Evolutionary conservation across 1,284 basidiomycete genomes (phyloP).

Genomic region (Cutaneotrichosporon arboriforme): DNA sequence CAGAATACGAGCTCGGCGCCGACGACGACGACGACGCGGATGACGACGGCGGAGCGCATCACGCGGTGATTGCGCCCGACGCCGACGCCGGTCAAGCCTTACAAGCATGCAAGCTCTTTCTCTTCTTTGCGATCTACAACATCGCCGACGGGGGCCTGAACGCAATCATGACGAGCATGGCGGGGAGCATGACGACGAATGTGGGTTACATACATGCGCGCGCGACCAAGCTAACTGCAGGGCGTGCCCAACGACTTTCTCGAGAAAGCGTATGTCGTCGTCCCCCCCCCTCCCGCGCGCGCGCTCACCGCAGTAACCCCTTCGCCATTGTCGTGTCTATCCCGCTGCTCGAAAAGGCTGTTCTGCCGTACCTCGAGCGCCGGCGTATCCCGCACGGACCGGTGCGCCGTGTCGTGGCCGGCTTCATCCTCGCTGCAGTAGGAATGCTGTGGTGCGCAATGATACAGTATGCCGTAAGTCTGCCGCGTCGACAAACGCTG

Average conservation of each 20-base stretch:
- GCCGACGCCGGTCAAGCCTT: constrained; percentile 50
- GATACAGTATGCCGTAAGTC: constrained; percentile 21
- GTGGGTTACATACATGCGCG: not conserved
- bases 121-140: constrained; percentile 50
- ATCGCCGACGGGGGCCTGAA: constrained; percentile 41
- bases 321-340: constrained; percentile 43
- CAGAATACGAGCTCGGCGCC: constrained; percentile 23
- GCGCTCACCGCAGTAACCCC: constrained; percentile 22
- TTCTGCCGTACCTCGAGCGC: constrained; percentile 48
- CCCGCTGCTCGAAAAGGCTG: constrained; percentile 49
- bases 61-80: constrained; percentile 37
- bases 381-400: constrained; percentile 31
- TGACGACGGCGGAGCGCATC: constrained; percentile 34
- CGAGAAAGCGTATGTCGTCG: constrained; percentile 23
- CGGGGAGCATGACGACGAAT: constrained; percentile 47
- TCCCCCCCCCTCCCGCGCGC: too few species aligned
- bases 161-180: constrained; percentile 42
- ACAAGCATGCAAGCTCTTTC: constrained; percentile 51
- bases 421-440: constrained; percentile 33
- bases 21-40: constrained; percentile 50
- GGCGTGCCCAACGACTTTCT: constrained; percentile 52
- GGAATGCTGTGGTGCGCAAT: constrained; percentile 29
- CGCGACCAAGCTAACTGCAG: constrained; percentile 1
- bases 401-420: constrained; percentile 31
- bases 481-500: constrained; percentile 29